These are phyloP conservation scores for Spencermartinsiella ligniputridi DNA, from an alignment of 1,139 yeast species.

Conservation along the genomic window DNA sequence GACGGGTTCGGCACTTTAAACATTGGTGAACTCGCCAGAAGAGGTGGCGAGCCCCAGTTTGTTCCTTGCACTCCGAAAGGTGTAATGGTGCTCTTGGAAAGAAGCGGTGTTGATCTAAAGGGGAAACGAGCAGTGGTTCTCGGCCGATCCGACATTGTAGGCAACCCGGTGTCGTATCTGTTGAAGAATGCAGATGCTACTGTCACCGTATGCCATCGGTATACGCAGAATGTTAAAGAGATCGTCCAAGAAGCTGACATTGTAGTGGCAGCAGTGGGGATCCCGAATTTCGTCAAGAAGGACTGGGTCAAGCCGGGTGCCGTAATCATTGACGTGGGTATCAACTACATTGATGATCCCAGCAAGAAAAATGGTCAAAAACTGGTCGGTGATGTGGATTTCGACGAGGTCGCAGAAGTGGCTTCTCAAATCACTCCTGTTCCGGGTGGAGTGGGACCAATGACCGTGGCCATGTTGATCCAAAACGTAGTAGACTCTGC, in stretches of 20 bases:
- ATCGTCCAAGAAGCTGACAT: conserved; percentile 74
- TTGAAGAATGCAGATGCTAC: conserved; percentile 77
- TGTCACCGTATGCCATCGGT: conserved; percentile 82
- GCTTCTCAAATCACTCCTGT: conserved; percentile 92
- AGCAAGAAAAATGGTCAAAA: conserved; percentile 77
- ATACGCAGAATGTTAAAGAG: conserved; percentile 57
- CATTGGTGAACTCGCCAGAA: conserved; percentile 86
- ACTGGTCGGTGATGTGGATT: conserved; percentile 94
- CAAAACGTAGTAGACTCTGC: conserved; percentile 85
- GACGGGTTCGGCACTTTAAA: conserved; percentile 92
- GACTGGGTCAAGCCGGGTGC: conserved; percentile 85
- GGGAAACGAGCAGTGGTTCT: conserved; percentile 91
- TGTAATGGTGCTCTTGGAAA: conserved; percentile 68
- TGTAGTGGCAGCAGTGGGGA: conserved; percentile 88
- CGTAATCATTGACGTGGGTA: conserved; percentile 93
- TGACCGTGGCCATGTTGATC: conserved; percentile 95
- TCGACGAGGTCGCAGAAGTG: conserved; percentile 55
- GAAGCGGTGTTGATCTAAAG: conserved; percentile 56
- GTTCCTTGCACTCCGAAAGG: conserved; percentile 98
- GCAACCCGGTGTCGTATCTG: conserved; percentile 83
- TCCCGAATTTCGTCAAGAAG: conserved; percentile 77
- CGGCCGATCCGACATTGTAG: conserved; percentile 96
- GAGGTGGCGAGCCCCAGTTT: conserved; percentile 79
- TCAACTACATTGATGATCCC: conserved; percentile 77
- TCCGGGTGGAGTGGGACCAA: conserved; percentile 99